A percentile compares a stretch with the other conserved stretches of the same genome.
Evolutionary conservation across 2,329 filamentous ascomycete species (phyloP).

Genomic region (Coleophoma crateriformis): DNA sequence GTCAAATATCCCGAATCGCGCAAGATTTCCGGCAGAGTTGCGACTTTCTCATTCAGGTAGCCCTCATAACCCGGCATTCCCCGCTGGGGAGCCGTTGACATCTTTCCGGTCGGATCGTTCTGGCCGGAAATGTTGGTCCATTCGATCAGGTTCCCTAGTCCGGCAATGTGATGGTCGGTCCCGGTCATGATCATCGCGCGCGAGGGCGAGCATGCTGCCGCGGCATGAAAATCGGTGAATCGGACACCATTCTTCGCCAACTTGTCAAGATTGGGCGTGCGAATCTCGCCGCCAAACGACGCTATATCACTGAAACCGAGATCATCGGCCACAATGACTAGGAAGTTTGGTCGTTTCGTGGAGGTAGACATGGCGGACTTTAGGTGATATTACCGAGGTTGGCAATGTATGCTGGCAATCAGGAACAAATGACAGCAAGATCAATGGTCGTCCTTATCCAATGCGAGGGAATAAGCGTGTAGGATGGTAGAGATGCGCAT

Average conservation of each 20-base stretch:
- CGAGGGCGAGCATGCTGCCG: slow-evolving; percentile 53
- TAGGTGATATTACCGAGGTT: neutral
- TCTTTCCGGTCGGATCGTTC: slow-evolving; percentile 24
- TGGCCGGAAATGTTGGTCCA: slow-evolving; percentile 14
- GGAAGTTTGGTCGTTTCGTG: slow-evolving; percentile 30
- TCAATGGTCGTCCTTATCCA: too few relatives aligned
- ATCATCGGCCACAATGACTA: slow-evolving; percentile 39
- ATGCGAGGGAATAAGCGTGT: too few relatives aligned
- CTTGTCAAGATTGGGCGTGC: slow-evolving; percentile 50
- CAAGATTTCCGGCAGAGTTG: slow-evolving; percentile 43
- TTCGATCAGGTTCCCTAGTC: slow-evolving; percentile 45
- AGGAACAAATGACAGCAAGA: too few relatives aligned
- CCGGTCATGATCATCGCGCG: slow-evolving; percentile 56
- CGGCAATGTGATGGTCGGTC: slow-evolving; percentile 45
- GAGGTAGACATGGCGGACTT: neutral
- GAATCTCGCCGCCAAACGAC: slow-evolving; percentile 52
- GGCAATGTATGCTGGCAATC: neutral
- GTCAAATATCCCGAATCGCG: slow-evolving; percentile 46
- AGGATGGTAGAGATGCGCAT: too few relatives aligned
- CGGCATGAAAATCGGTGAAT: slow-evolving; percentile 54
- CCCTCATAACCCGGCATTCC: slow-evolving; percentile 52
- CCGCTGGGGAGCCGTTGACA: slow-evolving; percentile 32
- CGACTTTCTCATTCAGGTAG: slow-evolving; percentile 47
- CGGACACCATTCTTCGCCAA: slow-evolving; percentile 43
- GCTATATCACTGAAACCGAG: slow-evolving; percentile 39